Percentiles rank a stretch among this genome's conserved stretches.
Evolutionary conservation across 1,139 yeast genomes (phyloP).

Genomic region (Blastobotrys elegans): DNA sequence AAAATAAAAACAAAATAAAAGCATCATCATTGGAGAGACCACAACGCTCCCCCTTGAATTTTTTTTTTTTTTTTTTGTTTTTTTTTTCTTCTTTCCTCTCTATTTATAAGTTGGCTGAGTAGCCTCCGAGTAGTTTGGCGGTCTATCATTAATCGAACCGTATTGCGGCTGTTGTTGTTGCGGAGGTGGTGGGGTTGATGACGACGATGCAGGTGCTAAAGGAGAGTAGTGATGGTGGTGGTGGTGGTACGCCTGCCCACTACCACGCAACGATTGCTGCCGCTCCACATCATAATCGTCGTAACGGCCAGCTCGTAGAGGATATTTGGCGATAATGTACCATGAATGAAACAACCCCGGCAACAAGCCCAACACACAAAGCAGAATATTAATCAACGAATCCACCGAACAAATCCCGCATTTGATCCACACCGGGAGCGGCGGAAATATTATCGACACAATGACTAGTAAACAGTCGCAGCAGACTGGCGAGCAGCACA

Average conservation of each 20-base stretch:
- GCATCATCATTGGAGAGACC: too few relatives aligned
- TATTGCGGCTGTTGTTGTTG: conserved; percentile 9
- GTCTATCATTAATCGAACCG: conserved; percentile 9
- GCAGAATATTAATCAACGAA: conserved; percentile 65
- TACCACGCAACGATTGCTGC: not conserved
- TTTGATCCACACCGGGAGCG: conserved; percentile 74
- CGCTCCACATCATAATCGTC: conserved; percentile 8
- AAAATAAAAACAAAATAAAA: too few relatives aligned
- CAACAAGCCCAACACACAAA: conserved; percentile 71
- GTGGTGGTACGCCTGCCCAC: conserved; percentile 8
- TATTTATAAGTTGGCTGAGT: not conserved
- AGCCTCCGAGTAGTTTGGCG: conserved; percentile 10
- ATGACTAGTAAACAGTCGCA: conserved; percentile 72
- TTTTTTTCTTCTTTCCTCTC: conserved; percentile 1
- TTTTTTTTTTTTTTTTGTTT: not conserved
- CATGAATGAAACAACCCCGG: conserved; percentile 59
- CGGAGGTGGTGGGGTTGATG: conserved; percentile 3
- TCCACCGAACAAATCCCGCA: conserved; percentile 70
- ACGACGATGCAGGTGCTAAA: not conserved
- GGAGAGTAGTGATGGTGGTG: conserved; percentile 20
- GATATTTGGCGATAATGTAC: conserved; percentile 43
- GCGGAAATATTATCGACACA: conserved; percentile 77
- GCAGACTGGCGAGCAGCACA: conserved; percentile 20
- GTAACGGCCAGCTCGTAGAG: conserved; percentile 20
- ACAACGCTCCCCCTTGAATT: not conserved